Conservation (phyloP, 2,329 filamentous ascomycete genomes). For the Monosporascus sp. region DNA sequence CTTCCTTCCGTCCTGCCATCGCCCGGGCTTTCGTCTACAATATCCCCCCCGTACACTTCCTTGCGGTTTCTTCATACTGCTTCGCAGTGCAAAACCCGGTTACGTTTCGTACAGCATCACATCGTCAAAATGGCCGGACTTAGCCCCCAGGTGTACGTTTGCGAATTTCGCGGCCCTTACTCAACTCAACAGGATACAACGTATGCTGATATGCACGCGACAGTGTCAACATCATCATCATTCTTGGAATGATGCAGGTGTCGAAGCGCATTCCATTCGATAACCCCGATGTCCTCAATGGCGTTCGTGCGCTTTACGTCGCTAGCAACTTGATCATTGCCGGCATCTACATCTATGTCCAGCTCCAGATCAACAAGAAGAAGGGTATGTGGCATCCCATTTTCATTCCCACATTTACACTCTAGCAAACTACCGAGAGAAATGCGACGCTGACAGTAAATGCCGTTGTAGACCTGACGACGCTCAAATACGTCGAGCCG, state of each 20-base stretch:
- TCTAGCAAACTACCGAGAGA: neutral
- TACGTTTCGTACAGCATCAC: neutral
- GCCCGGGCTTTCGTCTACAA: neutral
- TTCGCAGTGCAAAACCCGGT: neutral
- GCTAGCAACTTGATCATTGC: conserved; percentile 75
- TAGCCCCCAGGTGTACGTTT: conserved; percentile 58
- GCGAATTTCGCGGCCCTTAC: neutral
- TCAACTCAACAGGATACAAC: neutral
- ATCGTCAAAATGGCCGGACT: conserved; percentile 52
- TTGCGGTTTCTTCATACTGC: neutral
- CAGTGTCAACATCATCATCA: conserved; percentile 90
- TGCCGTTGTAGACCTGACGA: conserved; percentile 70
- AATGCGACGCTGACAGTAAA: neutral
- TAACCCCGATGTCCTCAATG: conserved; percentile 59
- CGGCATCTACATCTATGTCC: conserved; percentile 77
- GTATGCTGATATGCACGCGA: conserved; percentile 21
- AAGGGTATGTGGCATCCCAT: conserved; percentile 63
- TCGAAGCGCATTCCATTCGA: conserved; percentile 95
- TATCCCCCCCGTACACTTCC: too few relatives aligned
- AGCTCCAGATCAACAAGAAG: conserved; percentile 86
- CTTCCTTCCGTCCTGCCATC: conserved; percentile 13
- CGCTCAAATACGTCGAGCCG: conserved; percentile 97
- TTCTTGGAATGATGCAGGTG: conserved; percentile 97
- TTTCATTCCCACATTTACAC: neutral
- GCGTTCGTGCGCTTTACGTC: conserved; percentile 49